Evolutionary conservation across 169 alveolate species (phyloP).

Genomic region (Plasmodium yoelii): DNA sequence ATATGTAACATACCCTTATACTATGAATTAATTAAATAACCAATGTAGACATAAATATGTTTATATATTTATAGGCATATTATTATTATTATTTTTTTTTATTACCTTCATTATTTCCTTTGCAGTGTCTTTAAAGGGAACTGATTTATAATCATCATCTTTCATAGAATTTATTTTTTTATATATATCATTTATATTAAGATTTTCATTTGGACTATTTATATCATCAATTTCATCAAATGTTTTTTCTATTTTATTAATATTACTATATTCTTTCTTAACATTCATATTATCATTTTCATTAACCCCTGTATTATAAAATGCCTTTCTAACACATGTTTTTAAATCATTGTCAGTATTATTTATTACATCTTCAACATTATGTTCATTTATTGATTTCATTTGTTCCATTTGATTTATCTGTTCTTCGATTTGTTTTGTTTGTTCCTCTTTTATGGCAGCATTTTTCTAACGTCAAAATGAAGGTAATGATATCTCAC

Average conservation of each 20-base stretch:
- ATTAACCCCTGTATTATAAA: conserved; percentile 42
- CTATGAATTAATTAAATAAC: conserved; percentile 29
- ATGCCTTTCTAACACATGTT: conserved; percentile 39
- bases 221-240: conserved; percentile 51
- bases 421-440: conserved; percentile 34
- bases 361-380: conserved; percentile 62
- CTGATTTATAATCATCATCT: conserved; percentile 7
- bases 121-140: conserved; percentile 66
- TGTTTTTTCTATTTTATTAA: conserved; percentile 63
- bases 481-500: not conserved
- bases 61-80: not conserved
- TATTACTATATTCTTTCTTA: conserved; percentile 31
- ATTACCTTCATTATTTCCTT: conserved; percentile 51
- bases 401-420: conserved; percentile 10
- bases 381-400: conserved; percentile 25
- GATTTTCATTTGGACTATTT: conserved; percentile 47
- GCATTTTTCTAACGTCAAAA: conserved; percentile 2
- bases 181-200: conserved; percentile 33
- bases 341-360: conserved; percentile 43
- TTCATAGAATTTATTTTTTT: conserved; percentile 64
- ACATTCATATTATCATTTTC: conserved; percentile 28
- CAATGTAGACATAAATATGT: not conserved
- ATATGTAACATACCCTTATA: conserved; percentile 64
- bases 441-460: not conserved
- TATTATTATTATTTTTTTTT: not conserved